A percentile compares a stretch with the other conserved stretches of the same genome.
phyloP scores from a whole-genome alignment of 164 flowering plant genomes.

The Tinospora cordifolia region DNA sequence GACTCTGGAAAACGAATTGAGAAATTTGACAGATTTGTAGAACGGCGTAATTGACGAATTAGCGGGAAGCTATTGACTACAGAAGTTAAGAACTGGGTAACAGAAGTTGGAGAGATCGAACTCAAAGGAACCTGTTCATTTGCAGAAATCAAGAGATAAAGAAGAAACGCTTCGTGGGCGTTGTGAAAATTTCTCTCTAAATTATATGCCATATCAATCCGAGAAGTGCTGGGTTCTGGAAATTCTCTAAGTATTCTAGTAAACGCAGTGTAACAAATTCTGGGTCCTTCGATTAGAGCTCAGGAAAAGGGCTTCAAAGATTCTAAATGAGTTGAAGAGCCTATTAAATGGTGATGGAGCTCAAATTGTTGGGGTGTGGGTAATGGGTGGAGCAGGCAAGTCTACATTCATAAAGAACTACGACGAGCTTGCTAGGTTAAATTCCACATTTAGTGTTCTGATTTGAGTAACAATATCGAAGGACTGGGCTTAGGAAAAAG shows the following conservation, averaged over 20 bases:
- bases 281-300: not conserved
- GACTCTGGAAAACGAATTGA: not conserved
- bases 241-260: not conserved
- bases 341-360: not conserved
- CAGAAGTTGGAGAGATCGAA: not conserved
- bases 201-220: not conserved
- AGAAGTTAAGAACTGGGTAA: not conserved
- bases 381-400: conserved; percentile 15
- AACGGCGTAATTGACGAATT: not conserved
- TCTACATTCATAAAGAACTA: conserved; percentile 2
- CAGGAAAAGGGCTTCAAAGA: not conserved
- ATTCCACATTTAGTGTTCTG: not conserved
- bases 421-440: not conserved
- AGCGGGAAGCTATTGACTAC: not conserved
- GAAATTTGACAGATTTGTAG: not conserved
- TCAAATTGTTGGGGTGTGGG: not conserved
- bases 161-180: not conserved
- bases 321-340: not conserved
- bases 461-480: conserved; percentile 15
- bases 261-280: not conserved
- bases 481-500: not conserved
- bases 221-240: not conserved
- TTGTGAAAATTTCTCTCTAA: not conserved
- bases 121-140: not conserved
- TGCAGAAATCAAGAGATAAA: not conserved